Conservation (phyloP, 1,284 basidiomycete genomes). For the Schizopora paradoxa region DNA sequence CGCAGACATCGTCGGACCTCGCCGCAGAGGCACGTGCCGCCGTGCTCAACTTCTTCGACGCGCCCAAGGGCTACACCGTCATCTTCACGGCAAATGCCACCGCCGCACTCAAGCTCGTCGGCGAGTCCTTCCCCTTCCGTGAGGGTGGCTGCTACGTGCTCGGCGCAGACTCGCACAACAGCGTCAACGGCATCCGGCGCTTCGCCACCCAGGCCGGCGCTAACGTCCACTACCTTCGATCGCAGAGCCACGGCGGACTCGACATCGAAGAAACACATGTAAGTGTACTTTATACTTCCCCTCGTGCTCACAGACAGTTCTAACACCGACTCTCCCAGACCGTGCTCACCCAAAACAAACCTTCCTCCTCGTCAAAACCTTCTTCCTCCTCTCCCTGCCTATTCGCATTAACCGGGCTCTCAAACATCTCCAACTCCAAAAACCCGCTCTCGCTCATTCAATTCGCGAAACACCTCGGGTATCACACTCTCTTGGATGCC, state of each 20-base stretch:
- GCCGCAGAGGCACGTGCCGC: slow-evolving; percentile 63
- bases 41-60: slow-evolving; percentile 69
- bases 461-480: slow-evolving; percentile 63
- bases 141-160: slow-evolving; percentile 55
- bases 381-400: slow-evolving; percentile 45
- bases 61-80: slow-evolving; percentile 69
- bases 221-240: slow-evolving; percentile 57
- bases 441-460: slow-evolving; percentile 48
- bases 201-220: slow-evolving; percentile 55
- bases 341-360: slow-evolving; percentile 33
- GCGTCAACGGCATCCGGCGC: slow-evolving; percentile 76
- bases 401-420: slow-evolving; percentile 73
- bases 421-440: slow-evolving; percentile 72
- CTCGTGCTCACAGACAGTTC: neutral
- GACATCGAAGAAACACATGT: slow-evolving; percentile 56
- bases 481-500: slow-evolving; percentile 69
- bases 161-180: slow-evolving; percentile 74
- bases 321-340: slow-evolving; percentile 18
- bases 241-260: slow-evolving; percentile 57
- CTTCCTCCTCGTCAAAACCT: slow-evolving; percentile 37
- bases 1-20: slow-evolving; percentile 58
- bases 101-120: slow-evolving; percentile 73
- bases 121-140: slow-evolving; percentile 71
- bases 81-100: slow-evolving; percentile 80
- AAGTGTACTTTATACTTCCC: slow-evolving; percentile 18